Base-by-base conservation (phyloP, 257 asterid genomes). In the Lavandula angustifolia region DNA sequence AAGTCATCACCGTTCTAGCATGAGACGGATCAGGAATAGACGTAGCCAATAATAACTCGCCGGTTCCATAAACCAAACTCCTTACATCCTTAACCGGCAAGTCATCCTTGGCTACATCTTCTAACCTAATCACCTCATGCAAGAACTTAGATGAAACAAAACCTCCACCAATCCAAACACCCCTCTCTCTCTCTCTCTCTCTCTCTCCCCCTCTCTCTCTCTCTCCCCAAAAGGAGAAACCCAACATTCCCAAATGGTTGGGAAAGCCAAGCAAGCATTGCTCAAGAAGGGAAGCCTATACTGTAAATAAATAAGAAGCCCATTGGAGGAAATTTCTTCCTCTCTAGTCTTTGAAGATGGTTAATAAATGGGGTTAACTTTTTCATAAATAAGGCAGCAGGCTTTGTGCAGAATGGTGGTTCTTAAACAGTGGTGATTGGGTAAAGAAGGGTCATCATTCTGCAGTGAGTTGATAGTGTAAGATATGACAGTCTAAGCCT, bases 51-150 rank as follows among this genome's bases (percentile, higher is more conserved):
- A 49, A 84, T 70, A 66, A 84, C 91, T 84, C 68, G 95, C 89
- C 87, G 70, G 63, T 56, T 47, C 43, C 7, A 31, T 9, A 9
- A 18, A 46, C 3, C 29, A 4, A 6, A 4, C 4, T 6, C 8
- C 13, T 18, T 14, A 29, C 7, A 10, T 70, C 33, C n/a, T n/a
- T n/a, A n/a, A 48, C 85, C 95, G 96, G 95, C 96, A 86, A 86
- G 96, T 89, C 96, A 89, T 89, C 94, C 96, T 86, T 89, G 96
- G 96, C 96, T 89, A 76, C 70, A 75, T 68, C 76, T 69, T 77
- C 5, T 59, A 16, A 65, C 89, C 88, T 77, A 74, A 40, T 78
- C 70, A 57, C 73, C 79, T 71, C 95, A 83, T 84, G 96, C 91
- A 83, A 84, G 91, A 83, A 80, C 68, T 66, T 22, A 44, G 80